Evolutionary conservation across 106 monocot genomes (phyloP), one percentile per base, ranked within the genome.

Genomic region (Alisma plantagoaquatica): DNA sequence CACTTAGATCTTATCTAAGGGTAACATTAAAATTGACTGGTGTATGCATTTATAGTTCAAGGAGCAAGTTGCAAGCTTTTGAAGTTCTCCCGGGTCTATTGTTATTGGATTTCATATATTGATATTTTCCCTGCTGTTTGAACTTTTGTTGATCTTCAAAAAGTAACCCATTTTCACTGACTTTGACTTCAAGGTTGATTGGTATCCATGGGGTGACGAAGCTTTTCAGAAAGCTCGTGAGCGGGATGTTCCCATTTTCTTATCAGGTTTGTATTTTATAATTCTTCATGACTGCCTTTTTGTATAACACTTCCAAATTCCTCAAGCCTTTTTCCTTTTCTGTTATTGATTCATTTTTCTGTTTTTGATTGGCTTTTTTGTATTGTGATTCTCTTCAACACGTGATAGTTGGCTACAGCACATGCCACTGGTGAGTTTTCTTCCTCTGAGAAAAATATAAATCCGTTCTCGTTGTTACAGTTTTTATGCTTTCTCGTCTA

Each of bases 161-260:
- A n/a, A n/a, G n/a, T n/a, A n/a, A n/a, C n/a, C n/a, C n/a, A n/a
- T n/a, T n/a, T n/a, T n/a, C n/a, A n/a, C n/a, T n/a, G n/a, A n/a
- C n/a, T n/a, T n/a, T n/a, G n/a, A n/a, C 12, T 25, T 75, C 51
- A 71, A 94, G 93, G 93, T 94, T 54, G 80, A 94, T 43, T 94
- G 93, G 87, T 84, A 94, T 27, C 93, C 93, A 52, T 94, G 93
- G 93, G 93, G 93, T 27, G 80, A 87, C 24, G 93, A 94, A 68
- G 93, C 93, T 67, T 94, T 94, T 56, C 64, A 79, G 26, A 56
- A 70, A 33, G 87, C 93, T 58, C 93, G 80, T 11, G 51, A 68
- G 68, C 75, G 73, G 75, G 53, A 80, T 75, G 72, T 87, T 61
- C 93, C 93, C 47, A 94, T 94, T 31, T 94, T 94, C 67, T 56